phyloP scores from a whole-genome alignment of 805 yeast genomes.

The Wickerhamomyces sydowiorum region DNA sequence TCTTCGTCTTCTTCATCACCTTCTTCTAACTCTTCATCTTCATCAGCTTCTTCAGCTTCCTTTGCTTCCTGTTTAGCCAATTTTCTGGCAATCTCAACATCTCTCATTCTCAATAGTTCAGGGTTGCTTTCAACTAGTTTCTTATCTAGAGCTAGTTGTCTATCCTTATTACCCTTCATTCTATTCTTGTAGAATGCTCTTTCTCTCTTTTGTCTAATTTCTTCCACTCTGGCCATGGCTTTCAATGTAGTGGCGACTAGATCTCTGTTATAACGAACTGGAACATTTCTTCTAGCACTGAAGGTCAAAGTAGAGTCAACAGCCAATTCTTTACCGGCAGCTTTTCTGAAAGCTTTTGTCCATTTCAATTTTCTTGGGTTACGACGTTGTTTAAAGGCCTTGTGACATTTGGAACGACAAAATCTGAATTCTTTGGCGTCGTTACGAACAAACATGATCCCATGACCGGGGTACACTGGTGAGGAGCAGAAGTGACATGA shows the following conservation, averaged over 20 bases:
- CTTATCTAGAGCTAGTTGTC: conserved; percentile 77
- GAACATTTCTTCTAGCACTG: conserved; percentile 96
- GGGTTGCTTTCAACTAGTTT: conserved; percentile 87
- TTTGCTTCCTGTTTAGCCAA: conserved; percentile 66
- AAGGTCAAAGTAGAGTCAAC: conserved; percentile 95
- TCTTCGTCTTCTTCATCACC: conserved; percentile 45
- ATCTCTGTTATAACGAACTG: conserved; percentile 96
- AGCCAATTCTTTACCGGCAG: conserved; percentile 97
- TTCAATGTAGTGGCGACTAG: conserved; percentile 88
- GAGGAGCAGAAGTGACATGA: conserved; percentile 97
- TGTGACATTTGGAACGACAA: conserved; percentile 97
- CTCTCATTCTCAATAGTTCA: conserved; percentile 86
- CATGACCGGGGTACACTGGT: conserved; percentile 92
- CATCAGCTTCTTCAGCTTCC: conserved; percentile 41
- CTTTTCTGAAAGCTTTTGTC: conserved; percentile 98
- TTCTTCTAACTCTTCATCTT: conserved; percentile 40
- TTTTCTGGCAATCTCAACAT: conserved; percentile 77
- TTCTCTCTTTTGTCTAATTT: conserved; percentile 93
- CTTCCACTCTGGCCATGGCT: conserved; percentile 95
- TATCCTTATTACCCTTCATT: conserved; percentile 95
- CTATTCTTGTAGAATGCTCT: conserved; percentile 98
- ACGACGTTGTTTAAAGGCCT: conserved; percentile 94
- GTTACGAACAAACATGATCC: conserved; percentile 95
- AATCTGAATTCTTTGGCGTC: conserved; percentile 97
- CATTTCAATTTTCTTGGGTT: conserved; percentile 97